A percentile compares a stretch with the other conserved stretches of the same genome.
These are phyloP conservation scores for Chalciporus piperatus DNA, from an alignment of 768 basidiomycete species.

Conservation along the genomic window DNA sequence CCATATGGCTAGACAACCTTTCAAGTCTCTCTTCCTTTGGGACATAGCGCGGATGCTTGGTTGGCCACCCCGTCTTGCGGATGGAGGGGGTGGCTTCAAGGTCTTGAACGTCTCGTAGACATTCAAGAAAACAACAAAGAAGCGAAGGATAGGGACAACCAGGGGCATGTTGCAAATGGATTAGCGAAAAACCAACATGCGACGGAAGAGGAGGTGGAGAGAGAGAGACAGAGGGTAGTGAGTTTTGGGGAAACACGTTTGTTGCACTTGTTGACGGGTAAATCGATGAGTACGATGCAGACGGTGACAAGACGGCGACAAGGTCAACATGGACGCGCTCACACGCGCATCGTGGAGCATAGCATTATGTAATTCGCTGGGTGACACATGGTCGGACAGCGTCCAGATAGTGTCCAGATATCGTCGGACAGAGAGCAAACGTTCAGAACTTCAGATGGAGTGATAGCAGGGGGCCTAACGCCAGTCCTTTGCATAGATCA, in stretches of 20 bases:
- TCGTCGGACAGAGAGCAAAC: not conserved
- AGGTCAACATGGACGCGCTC: not conserved
- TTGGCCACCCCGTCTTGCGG: constrained; percentile 46
- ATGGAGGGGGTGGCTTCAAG: constrained; percentile 62
- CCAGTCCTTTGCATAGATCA: not conserved
- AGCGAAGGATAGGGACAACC: constrained; percentile 62
- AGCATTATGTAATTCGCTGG: constrained; percentile 20
- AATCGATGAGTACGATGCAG: constrained; percentile 18
- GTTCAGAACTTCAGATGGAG: not conserved
- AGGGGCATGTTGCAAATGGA: constrained; percentile 52
- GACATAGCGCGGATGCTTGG: constrained; percentile 66
- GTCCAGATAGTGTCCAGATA: too few relatives aligned
- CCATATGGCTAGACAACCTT: constrained; percentile 83
- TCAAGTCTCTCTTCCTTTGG: constrained; percentile 81
- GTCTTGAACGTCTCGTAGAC: constrained; percentile 85
- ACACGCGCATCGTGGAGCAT: constrained; percentile 12
- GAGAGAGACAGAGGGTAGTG: not conserved
- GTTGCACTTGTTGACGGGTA: constrained; percentile 5
- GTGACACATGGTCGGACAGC: too few relatives aligned
- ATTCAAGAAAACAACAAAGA: constrained; percentile 72
- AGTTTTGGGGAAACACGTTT: constrained; percentile 5
- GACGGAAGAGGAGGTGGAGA: not conserved
- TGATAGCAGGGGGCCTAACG: too few relatives aligned
- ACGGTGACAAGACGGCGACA: not conserved
- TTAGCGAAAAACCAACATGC: constrained; percentile 11